Conservation (phyloP, 2,329 filamentous ascomycete species). For the Fusarium sp. region DNA sequence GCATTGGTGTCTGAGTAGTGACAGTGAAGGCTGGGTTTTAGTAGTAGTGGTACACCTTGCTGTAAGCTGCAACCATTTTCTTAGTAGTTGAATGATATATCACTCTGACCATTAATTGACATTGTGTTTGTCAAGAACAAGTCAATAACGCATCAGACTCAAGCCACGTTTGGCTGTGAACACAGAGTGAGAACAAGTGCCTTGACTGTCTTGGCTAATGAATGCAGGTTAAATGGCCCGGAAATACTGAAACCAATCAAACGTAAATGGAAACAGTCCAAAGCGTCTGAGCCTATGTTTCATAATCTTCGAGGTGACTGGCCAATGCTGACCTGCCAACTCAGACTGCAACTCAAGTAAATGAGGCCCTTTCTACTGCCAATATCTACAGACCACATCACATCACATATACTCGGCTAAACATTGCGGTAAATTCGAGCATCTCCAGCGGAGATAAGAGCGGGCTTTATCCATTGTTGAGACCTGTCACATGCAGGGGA, state of each 20-base stretch:
- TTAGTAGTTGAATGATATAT: not conserved
- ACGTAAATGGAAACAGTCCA: not conserved
- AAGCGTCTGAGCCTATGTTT: constrained; percentile 21
- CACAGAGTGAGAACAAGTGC: not conserved
- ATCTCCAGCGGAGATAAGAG: constrained; percentile 28
- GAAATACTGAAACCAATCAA: constrained; percentile 18
- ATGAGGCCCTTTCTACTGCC: constrained; percentile 2
- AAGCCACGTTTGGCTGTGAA: not conserved
- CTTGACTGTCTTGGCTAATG: not conserved
- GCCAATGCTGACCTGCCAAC: constrained; percentile 31
- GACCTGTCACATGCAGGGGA: constrained; percentile 29
- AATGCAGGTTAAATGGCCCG: not conserved
- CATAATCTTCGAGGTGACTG: constrained; percentile 12
- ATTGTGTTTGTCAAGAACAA: not conserved
- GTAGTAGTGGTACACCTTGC: not conserved
- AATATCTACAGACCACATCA: not conserved
- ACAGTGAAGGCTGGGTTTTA: too few species aligned
- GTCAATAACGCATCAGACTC: not conserved
- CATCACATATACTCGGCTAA: constrained; percentile 1
- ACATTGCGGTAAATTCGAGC: constrained; percentile 3
- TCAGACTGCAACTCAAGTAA: constrained; percentile 14
- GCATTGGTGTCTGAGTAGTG: not conserved
- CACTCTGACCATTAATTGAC: not conserved
- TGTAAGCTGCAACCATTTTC: not conserved
- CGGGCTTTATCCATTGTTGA: constrained; percentile 33